phyloP scores from a whole-genome alignment of 257 asterid species.

The Petrea volubilis region DNA sequence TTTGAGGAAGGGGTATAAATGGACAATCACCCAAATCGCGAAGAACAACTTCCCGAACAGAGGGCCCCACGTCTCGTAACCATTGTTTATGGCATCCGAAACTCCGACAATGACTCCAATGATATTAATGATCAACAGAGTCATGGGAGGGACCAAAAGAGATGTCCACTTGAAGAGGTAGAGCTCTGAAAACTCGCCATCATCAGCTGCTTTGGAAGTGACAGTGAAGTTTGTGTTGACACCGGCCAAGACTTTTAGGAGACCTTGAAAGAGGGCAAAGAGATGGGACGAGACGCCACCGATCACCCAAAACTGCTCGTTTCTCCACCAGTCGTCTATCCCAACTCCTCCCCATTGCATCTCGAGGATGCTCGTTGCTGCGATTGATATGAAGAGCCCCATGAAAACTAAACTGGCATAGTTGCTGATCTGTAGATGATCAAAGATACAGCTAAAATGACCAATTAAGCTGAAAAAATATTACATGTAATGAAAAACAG shows the following conservation, averaged over 20 bases:
- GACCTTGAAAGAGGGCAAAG: constrained; percentile 64
- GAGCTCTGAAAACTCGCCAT: constrained; percentile 59
- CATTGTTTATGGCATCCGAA: constrained; percentile 59
- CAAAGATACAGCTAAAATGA: neutral
- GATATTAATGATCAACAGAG: constrained; percentile 51
- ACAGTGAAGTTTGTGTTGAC: constrained; percentile 66
- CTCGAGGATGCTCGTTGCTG: constrained; percentile 54
- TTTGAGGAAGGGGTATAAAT: constrained; percentile 69
- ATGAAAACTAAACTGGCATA: constrained; percentile 65
- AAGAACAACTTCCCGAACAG: constrained; percentile 59
- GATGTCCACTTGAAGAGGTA: constrained; percentile 71
- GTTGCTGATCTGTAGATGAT: constrained; percentile 51
- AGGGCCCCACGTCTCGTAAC: constrained; percentile 68
- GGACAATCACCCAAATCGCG: constrained; percentile 66
- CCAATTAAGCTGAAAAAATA: neutral
- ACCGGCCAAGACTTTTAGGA: constrained; percentile 63
- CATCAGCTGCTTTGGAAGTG: constrained; percentile 63
- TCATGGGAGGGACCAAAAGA: constrained; percentile 56
- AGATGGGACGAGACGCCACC: constrained; percentile 63
- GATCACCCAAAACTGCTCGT: constrained; percentile 73
- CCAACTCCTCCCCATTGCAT: constrained; percentile 67
- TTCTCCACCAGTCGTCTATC: constrained; percentile 67
- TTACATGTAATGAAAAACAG: no score
- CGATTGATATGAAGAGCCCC: constrained; percentile 59
- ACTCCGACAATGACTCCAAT: constrained; percentile 60